Evolutionary conservation across 2,329 filamentous ascomycete genomes (phyloP), one percentile per base, ranked within the genome.

Genomic region (Helminthosporium solani): DNA sequence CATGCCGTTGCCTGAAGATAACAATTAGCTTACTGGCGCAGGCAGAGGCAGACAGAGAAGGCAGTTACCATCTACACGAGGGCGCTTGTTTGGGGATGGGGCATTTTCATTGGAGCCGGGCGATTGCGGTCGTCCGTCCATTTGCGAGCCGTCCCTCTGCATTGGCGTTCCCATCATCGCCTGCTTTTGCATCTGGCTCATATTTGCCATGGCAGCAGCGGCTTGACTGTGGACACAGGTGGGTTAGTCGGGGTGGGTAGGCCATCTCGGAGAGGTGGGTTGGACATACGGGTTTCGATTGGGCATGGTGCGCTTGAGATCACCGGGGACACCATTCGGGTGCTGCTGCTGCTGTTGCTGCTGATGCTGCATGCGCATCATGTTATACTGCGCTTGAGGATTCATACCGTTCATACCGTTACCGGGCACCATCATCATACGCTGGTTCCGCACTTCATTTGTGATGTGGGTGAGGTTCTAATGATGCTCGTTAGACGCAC

Each of bases 31-130:
- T 31, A n/a, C 14, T 31, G 3, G 28, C 12, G 28, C 7, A n/a
- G 41, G 21, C 19, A 23, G 27, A 33, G 44, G 30, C 33, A 33
- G 33, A 36, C 31, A 20, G 40, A 23, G 27, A 25, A 33, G 8
- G 19, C 40, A 55, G 58, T 79, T 78, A 63, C 86, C 84, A 54
- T 91, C 88, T 50, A 96, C 81, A 46, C 91, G 87, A 47, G 85
- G 88, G 63, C 91, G 83, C 76, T 97, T 97, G 53, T 88, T 92
- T 2, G 92, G 92, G 25, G 92, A 97, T 3, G 90, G 90, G 20
- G 89, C 90, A 63, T 94, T 94, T 42, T 96, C 91, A 44, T 84
- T 85, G 30, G 86, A 86, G 40, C 85, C 84, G 7, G 92, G 92
- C 27, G 92, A 96, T 47, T 86, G 84, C 21, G 90, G 86, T 49